A percentile compares a stretch with the other conserved stretches of the same genome.
Conservation (phyloP, 129 eudicot genomes). For the Sambucus nigra region DNA sequence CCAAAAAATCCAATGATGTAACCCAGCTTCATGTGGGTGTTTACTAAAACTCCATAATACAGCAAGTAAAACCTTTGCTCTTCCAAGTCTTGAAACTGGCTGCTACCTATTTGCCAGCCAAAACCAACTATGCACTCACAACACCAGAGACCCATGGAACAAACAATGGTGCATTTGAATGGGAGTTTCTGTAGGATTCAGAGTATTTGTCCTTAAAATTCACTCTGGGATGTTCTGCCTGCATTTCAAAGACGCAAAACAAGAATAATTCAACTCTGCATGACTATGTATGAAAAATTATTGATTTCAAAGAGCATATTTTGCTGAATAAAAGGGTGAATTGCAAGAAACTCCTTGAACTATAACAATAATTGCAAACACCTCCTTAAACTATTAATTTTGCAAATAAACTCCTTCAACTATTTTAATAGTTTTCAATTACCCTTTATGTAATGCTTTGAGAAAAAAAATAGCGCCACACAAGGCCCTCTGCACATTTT, state of each 20-base stretch:
- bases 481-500: too few species aligned
- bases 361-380: too few species aligned
- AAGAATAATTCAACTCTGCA: not conserved
- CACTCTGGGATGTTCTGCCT: slow-evolving; percentile 71
- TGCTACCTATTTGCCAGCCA: not conserved
- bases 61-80: not conserved
- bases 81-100: too few species aligned
- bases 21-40: not conserved
- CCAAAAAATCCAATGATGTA: slow-evolving; percentile 1
- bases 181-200: slow-evolving; percentile 63
- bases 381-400: too few species aligned
- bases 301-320: not conserved
- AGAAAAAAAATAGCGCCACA: too few species aligned
- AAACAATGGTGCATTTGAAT: slow-evolving; percentile 63
- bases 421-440: too few species aligned
- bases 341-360: too few species aligned
- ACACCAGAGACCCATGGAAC: slow-evolving; percentile 99
- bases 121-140: slow-evolving; percentile 26
- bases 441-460: too few species aligned
- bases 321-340: not conserved
- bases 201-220: slow-evolving; percentile 73
- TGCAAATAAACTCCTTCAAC: too few species aligned
- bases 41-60: not conserved
- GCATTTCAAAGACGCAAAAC: slow-evolving; percentile 20
- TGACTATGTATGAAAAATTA: not conserved